Evolutionary conservation across 2,329 filamentous ascomycete species (phyloP), one percentile per base, ranked within the genome.

Genomic region (Daldinia sp.): DNA sequence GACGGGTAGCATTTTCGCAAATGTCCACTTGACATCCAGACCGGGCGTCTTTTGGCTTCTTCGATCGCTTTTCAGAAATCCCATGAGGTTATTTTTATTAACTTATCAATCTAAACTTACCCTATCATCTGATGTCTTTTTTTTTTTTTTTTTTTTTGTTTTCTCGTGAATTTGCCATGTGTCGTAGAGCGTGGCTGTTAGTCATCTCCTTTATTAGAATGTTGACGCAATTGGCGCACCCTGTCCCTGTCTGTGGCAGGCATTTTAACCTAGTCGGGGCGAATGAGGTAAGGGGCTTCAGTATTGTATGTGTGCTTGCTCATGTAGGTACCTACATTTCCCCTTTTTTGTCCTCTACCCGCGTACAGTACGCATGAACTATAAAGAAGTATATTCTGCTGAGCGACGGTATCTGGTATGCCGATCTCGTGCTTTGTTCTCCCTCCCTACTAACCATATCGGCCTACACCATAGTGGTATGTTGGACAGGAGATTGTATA

Each of bases 181-280:
- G 33, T 37, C 9, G 33, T 35, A 37, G 18, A 50, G 63, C 46
- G 56, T 58, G 42, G 44, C 39, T 54, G 23, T 66, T 60, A 57
- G 67, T 63, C 63, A 63, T 60, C 20, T 58, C n/a, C 46, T 57
- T 63, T 33, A 48, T 54, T 20, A 54, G 51, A 51, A 51, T 48
- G 18, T 42, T 60, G 61, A 59, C 61, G 44, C 60, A 35, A 59
- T 55, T 58, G 48, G 54, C 54, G 60, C 53, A 23, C 39, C 57
- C 33, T 62, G 48, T 20, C 28, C 18, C 53, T 62, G 15, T 59
- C 30, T 65, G 20, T 35, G 53, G 59, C 61, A 60, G 59, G 65
- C 55, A 70, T 62, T 56, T 54, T 62, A 41, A 68, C 60, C 57
- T 28, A 44, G 61, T 59, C 6, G 37, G 55, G 58, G 64, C 44